Evolutionary conservation across 176 grass and related monocot genomes (phyloP), one percentile per base, ranked within the genome.

Genomic region (Tillandsia fasciculata): DNA sequence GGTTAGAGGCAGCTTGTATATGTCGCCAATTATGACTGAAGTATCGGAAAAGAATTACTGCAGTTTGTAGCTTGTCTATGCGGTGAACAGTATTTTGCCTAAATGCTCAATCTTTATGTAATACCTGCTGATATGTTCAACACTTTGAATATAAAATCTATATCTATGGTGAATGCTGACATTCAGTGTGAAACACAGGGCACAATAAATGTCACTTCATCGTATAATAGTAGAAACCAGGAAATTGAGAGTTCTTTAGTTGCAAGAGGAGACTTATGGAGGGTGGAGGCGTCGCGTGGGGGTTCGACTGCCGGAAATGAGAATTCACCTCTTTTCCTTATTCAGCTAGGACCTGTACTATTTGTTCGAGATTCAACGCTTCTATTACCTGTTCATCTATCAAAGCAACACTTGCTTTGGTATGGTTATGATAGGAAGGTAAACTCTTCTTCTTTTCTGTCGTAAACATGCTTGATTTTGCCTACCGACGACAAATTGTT

Each of bases 351-450:
- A 49, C 94, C 94, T 48, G 69, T 99, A 53, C 65, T 99, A 56
- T 93, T 99, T 75, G 77, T 99, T 64, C 81, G 87, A 13, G 89
- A 99, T 52, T 90, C 94, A 13, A 88, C 94, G 26, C 74, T 99
- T 85, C 89, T 99, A 79, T 87, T 99, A 53, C 94, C 94, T 8
- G 50, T 99, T 77, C 90, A 99, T 87, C 48, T 99, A n/a, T 93
- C 89, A 75, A 93, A 99, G 66, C 89, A 99, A 70, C 86, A 93
- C 77, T 83, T 99, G 51, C 87, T 99, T 85, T 99, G 89, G 94
- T 99, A 93, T 84, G 94, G 89, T 50, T 99, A 93, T 75, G 94
- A 99, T 77, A 81, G 75, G 15, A 93, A 99, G 94, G 94, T 99
- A 90, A 77, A 18, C 8, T 10, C 27, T 2, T 48, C 48, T 15